A percentile compares a stretch with the other conserved stretches of the same genome.
These are phyloP conservation scores for Paracoccidioides lutzii DNA, from an alignment of 2,329 filamentous ascomycete genomes.

Conservation along the genomic window DNA sequence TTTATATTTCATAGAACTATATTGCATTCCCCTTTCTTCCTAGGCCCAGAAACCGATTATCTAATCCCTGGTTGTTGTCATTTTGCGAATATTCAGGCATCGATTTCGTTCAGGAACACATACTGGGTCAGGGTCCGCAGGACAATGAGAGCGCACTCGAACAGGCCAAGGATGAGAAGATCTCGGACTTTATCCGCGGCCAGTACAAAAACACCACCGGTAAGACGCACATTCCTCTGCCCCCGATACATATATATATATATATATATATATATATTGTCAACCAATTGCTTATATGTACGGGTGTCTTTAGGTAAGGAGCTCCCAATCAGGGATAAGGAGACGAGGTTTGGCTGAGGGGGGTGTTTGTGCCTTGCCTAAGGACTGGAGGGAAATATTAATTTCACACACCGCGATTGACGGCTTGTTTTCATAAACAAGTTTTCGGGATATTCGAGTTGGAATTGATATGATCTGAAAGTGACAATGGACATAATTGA, in stretches of 20 bases:
- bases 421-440: no score
- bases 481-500: background rate
- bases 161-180: slow-evolving; percentile 59
- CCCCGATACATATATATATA: background rate
- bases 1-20: no score
- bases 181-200: slow-evolving; percentile 22
- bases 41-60: background rate
- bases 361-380: background rate
- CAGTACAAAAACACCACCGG: slow-evolving; percentile 17
- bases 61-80: no score
- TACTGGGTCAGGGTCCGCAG: slow-evolving; percentile 58
- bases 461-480: background rate
- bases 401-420: background rate
- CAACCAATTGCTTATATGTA: background rate
- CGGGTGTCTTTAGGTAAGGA: background rate
- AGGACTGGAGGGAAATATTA: background rate
- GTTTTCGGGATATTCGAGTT: no score
- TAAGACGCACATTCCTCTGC: background rate
- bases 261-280: background rate
- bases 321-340: background rate
- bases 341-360: background rate
- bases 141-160: slow-evolving; percentile 60
- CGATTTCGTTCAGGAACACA: slow-evolving; percentile 64
- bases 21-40: background rate
- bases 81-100: slow-evolving; percentile 40